Evolutionary conservation across 2,329 filamentous ascomycete genomes (phyloP), one percentile per base, ranked within the genome.

Genomic region (Talaromyces pinophilus): DNA sequence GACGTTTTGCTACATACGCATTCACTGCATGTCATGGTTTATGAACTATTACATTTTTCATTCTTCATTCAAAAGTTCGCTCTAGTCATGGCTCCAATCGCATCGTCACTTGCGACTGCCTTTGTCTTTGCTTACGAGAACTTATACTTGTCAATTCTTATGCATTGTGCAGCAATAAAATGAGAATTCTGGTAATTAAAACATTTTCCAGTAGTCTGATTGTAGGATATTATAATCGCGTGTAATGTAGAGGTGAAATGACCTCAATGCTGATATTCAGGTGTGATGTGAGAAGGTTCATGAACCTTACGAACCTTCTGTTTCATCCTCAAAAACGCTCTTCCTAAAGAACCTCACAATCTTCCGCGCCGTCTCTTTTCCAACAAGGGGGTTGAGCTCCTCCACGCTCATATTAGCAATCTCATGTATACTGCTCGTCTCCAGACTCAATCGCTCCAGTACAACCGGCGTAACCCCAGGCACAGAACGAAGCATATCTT

Each of bases 401-500:
- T 85, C 85, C 67, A 88, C 84, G n/a, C 83, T 84, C 87, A 96
- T 92, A 79, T 97, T 97, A 38, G 92, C 92, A 70, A 99, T 84
- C 72, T 96, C 93, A 63, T 84, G 82, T 40, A 99, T 83, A 78
- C 88, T 96, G 70, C 90, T 89, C 70, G 90, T 87, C 74, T 91
- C 86, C 22, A 93, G 74, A 40, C 90, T 88, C 55, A 99, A 72
- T 68, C 86, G 87, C 73, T 87, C 88, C 40, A 96, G 83, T 68
- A 92, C 93, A 79, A 92, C 90, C 11, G 89, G 88, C 40, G 87
- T 94, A 15, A 98, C 87, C 0, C 95, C 95, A 0, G 95, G 95
- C 13, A 98, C 89, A 1, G 88, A 86, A 33, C 90, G 83, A 69
- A 99, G 80, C 92, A 98, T 96, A 75, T 98, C 94, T 79, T 96